These are phyloP conservation scores for Elongisporangium prolatum DNA, from an alignment of 352 stramenopile species.

Conservation along the genomic window DNA sequence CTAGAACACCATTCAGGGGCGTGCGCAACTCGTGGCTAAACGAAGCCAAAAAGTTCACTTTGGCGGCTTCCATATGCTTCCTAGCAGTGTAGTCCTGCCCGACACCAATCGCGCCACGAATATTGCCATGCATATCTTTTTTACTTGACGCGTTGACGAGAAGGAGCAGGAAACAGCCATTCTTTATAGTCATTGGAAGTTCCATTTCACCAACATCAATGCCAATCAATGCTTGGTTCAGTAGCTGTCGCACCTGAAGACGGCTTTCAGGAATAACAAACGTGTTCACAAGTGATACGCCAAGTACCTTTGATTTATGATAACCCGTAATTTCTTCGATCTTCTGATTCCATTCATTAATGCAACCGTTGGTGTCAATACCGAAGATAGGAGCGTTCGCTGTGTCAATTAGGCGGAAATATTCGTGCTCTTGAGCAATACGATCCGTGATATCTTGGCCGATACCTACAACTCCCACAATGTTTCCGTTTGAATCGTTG, in stretches of 20 bases:
- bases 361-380: constrained; percentile 73
- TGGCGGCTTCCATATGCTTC: constrained; percentile 83
- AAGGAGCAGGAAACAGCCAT: constrained; percentile 55
- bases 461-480: constrained; percentile 77
- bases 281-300: constrained; percentile 66
- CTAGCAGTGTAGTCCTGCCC: constrained; percentile 90
- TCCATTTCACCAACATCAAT: constrained; percentile 89
- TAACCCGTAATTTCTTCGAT: constrained; percentile 84
- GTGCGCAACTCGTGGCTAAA: constrained; percentile 84
- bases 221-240: constrained; percentile 78
- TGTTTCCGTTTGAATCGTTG: constrained; percentile 38
- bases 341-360: constrained; percentile 88
- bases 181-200: constrained; percentile 79
- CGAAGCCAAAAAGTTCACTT: constrained; percentile 84
- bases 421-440: constrained; percentile 52
- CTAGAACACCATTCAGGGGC: constrained; percentile 75
- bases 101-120: constrained; percentile 90
- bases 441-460: constrained; percentile 58
- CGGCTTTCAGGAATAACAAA: constrained; percentile 78
- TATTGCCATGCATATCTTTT: constrained; percentile 89
- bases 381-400: constrained; percentile 84
- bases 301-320: constrained; percentile 63
- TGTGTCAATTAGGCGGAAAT: constrained; percentile 57
- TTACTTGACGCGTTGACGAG: constrained; percentile 84
- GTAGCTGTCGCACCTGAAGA: constrained; percentile 55